Evolutionary conservation across 2,329 filamentous ascomycete genomes (phyloP), one percentile per base, ranked within the genome.

Genomic region (Scytalidium sp.): DNA sequence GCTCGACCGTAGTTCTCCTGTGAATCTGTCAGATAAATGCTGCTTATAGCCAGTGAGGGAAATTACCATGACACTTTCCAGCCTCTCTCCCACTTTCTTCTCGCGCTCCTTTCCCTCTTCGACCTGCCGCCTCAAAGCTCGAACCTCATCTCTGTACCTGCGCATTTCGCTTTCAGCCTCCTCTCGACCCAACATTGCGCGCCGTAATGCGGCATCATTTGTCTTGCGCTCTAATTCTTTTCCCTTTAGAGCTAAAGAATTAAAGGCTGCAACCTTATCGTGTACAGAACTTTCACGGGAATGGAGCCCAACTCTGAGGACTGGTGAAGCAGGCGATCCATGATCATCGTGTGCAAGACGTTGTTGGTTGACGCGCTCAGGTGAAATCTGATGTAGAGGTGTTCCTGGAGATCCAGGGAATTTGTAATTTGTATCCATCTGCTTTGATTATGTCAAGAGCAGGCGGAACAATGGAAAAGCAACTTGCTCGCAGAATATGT

Each of bases 221-320:
- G 75, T 81, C 67, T 81, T 85, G 59, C 82, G 78, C 64, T 85
- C 83, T 47, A 84, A 70, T 43, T 82, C 76, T 60, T 81, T 83
- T 2, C 62, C 57, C 53, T 65, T 64, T 27, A 78, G 78, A 50
- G 84, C 79, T 29, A 90, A 74, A 50, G 75, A 80, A 70, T 90
- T 88, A 68, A 90, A 89, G 67, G 88, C 86, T 62, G 81, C 83
- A 54, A 88, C 85, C 62, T 84, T 82, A 52, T 85, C 81, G 58
- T 83, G 75, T 5, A 88, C 83, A 19, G 81, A 80, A 59, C 79
- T 82, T 53, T 83, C 80, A 55, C 81, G 75, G 15, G 67, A 68
- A 47, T 65, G 61, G 25, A 50, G 36, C 19, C n/a, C 46, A 41
- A 20, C 47, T 46, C 39, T 50, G 41, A 23, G 43, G 32, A 19